Percentiles rank a stretch among this genome's conserved stretches.
phyloP scores from a whole-genome alignment of 345 rosid genomes.

The Boechera divaricarpa region DNA sequence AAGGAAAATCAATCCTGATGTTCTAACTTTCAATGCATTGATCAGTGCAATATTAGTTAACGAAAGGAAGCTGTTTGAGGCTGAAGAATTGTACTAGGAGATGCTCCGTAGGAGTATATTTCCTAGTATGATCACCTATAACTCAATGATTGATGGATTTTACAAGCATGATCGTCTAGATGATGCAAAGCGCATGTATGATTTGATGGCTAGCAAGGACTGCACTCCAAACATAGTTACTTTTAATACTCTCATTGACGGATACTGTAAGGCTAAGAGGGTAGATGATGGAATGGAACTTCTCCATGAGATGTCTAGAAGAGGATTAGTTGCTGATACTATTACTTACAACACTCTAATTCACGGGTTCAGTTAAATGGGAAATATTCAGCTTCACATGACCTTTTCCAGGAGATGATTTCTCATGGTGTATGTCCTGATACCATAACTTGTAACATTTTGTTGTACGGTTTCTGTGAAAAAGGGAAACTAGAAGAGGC shows the following conservation, averaged over 20 bases:
- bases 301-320: too few relatives aligned
- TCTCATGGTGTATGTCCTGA: not conserved
- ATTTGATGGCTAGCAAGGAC: not conserved
- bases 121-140: not conserved
- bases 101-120: not conserved
- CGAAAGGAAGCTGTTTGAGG: not conserved
- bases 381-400: too few relatives aligned
- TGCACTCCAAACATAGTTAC: not conserved
- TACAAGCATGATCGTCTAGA: constrained; percentile 15
- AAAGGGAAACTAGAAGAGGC: too few relatives aligned
- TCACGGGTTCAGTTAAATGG: not conserved
- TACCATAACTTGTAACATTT: too few relatives aligned
- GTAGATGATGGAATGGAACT: not conserved
- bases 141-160: not conserved
- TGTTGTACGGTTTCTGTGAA: too few relatives aligned
- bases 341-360: not conserved
- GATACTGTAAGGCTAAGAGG: not conserved
- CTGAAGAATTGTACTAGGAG: not conserved
- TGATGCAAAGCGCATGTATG: not conserved
- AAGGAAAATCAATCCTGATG: constrained; percentile 35
- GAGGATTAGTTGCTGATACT: not conserved
- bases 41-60: not conserved
- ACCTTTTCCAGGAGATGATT: constrained; percentile 1
- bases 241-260: not conserved
- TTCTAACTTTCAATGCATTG: not conserved